phyloP scores from a whole-genome alignment of 352 stramenopile species.

The Phytopythium sindhum region DNA sequence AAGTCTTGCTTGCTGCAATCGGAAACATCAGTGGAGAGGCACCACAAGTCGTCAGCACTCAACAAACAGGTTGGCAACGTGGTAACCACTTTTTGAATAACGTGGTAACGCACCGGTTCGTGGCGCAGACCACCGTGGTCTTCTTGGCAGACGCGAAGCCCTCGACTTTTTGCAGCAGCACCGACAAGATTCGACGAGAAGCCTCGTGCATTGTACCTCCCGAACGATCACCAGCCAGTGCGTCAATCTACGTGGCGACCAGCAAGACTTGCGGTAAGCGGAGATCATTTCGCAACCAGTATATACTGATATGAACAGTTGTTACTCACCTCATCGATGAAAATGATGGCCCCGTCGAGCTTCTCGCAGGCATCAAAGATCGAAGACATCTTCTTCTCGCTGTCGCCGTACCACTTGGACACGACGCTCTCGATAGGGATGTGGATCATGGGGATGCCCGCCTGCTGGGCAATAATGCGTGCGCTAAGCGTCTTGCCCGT shows the following conservation, averaged over 20 bases:
- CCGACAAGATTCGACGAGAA: slow-evolving; percentile 88
- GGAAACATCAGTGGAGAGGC: background rate
- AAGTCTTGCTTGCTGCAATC: slow-evolving; percentile 87
- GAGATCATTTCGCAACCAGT: background rate
- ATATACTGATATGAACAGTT: background rate
- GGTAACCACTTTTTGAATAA: background rate
- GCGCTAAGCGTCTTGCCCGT: slow-evolving; percentile 93
- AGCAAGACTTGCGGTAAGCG: background rate
- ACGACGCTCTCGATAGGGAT: slow-evolving; percentile 93
- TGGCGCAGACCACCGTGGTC: slow-evolving; percentile 91
- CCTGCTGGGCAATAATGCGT: slow-evolving; percentile 92
- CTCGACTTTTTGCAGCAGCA: slow-evolving; percentile 91
- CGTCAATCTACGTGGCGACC: slow-evolving; percentile 68
- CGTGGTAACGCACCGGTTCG: slow-evolving; percentile 59
- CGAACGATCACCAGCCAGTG: slow-evolving; percentile 85
- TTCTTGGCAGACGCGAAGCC: slow-evolving; percentile 92
- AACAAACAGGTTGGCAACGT: background rate
- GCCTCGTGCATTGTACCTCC: slow-evolving; percentile 91
- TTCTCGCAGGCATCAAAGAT: slow-evolving; percentile 94
- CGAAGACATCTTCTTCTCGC: slow-evolving; percentile 92
- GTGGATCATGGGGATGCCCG: slow-evolving; percentile 91
- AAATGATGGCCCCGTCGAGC: slow-evolving; percentile 91
- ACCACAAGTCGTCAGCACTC: background rate
- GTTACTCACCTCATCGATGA: slow-evolving; percentile 88
- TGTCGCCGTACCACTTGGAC: slow-evolving; percentile 95